A percentile compares a stretch with the other conserved stretches of the same genome.
Conservation (phyloP, 441 rosid species). For the Francoa sonchifolia region DNA sequence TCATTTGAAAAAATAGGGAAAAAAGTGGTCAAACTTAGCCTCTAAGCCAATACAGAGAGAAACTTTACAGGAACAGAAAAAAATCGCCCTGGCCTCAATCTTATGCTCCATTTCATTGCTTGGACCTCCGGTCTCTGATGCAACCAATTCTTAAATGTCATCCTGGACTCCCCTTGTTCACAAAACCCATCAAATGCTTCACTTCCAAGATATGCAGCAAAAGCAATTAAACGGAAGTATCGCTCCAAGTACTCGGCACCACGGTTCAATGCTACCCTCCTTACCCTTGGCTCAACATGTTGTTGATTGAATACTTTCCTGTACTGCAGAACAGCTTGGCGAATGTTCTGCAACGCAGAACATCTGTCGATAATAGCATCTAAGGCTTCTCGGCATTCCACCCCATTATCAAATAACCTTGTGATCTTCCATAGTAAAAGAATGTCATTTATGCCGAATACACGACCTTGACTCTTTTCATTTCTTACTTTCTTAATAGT, state of each 20-base stretch:
- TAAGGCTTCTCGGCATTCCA: constrained; percentile 85
- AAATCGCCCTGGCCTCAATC: constrained; percentile 88
- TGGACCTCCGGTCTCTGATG: constrained; percentile 92
- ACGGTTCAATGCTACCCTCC: constrained; percentile 84
- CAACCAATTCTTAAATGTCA: constrained; percentile 85
- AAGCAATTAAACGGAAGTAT: constrained; percentile 87
- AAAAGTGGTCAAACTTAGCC: constrained; percentile 3
- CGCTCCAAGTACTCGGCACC: constrained; percentile 97
- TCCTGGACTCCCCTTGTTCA: constrained; percentile 61
- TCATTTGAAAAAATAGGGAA: constrained; percentile 1
- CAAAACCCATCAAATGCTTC: constrained; percentile 86
- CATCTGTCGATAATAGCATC: constrained; percentile 95
- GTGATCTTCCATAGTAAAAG: constrained; percentile 84
- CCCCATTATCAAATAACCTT: constrained; percentile 83
- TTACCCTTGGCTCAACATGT: constrained; percentile 80
- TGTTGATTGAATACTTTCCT: constrained; percentile 88
- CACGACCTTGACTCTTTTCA: constrained; percentile 41
- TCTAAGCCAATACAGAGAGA: constrained; percentile 11
- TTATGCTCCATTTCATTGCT: constrained; percentile 97
- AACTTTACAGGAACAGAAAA: constrained; percentile 74
- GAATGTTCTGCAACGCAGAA: constrained; percentile 92
- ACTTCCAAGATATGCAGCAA: constrained; percentile 98
- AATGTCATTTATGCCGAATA: constrained; percentile 92
- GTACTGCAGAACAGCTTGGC: constrained; percentile 82
- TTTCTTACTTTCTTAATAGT: constrained; percentile 21